Base-by-base conservation (phyloP, 2,329 filamentous ascomycete genomes). In the Samsoniella hepiali region DNA sequence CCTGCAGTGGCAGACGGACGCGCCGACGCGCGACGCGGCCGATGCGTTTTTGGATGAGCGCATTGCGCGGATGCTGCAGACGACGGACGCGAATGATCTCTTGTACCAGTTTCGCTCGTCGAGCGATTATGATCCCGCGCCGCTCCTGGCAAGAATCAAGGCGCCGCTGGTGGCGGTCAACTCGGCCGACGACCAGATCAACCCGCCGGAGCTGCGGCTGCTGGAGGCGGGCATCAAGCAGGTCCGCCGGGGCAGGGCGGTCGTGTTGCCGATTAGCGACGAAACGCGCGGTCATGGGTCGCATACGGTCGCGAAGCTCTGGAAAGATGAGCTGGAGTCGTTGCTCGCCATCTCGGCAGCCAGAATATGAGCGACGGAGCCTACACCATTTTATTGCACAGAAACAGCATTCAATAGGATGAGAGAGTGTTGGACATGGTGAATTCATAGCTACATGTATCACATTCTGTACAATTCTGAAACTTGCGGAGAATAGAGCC, bases 151-250 rank as follows among this genome's bases (percentile, higher is more conserved):
- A 17, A 56, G 58, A 27, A 71, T 71, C 65, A 61, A 38, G 6
- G 68, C 53, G 10, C 68, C 69, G 17, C 60, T 72, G 34, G n/a
- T 67, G 7, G 70, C 70, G 10, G 60, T 71, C 42, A 72, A 72
- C 66, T 68, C 68, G n/a, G 68, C 69, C 3, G 69, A 71, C 54
- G 70, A 71, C 51, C 65, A 70, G 64, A 65, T 71, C 34, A 71
- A 72, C 42, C 70, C 70, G n/a, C 70, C 70, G 3, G 70, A 71
- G 58, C 63, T 72, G n/a, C 59, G 62, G 4, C 65, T 72, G 29
- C 63, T 72, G 49, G 57, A 60, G 15, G 38, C 45, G 17, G 42
- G 38, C 15, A 34, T 58, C 31, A 34, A 45, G 29, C 6, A n/a
- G 13, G 27, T 58, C 2, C 27, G 11, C 3, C 13, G 10, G 11